Evolutionary conservation across 139 green algal genomes (phyloP).

Genomic region (Picochlorum sp.): DNA sequence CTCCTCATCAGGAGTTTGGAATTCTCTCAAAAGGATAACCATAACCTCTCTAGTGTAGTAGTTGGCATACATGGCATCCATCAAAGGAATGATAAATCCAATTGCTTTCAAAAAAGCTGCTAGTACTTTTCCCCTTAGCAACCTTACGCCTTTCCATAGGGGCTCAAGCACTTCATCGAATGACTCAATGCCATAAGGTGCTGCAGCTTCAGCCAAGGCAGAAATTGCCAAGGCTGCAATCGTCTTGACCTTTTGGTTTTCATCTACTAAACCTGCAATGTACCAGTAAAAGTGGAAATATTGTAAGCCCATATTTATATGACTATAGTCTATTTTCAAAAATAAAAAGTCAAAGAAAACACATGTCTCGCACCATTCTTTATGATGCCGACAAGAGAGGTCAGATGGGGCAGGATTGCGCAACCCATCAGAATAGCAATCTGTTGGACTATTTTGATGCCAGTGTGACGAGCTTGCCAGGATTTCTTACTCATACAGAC

Average conservation of each 20-base stretch:
- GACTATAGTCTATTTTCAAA: too few species aligned
- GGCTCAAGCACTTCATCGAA: constrained; percentile 98
- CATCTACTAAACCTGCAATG: constrained; percentile 49
- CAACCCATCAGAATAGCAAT: constrained; percentile 97
- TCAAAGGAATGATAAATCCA: constrained; percentile 96
- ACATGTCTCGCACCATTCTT: constrained; percentile 89
- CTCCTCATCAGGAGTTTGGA: constrained; percentile 95
- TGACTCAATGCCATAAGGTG: constrained; percentile 95
- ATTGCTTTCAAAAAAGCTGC: constrained; percentile 89
- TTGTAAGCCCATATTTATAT: constrained; percentile 29
- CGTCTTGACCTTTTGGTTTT: constrained; percentile 89
- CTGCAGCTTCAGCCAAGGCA: constrained; percentile 88
- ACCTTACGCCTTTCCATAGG: constrained; percentile 92
- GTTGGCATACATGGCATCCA: constrained; percentile 95
- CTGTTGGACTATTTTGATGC: constrained; percentile 99
- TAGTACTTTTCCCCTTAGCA: constrained; percentile 86
- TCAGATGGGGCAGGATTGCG: constrained; percentile 94
- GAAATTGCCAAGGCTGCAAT: constrained; percentile 90
- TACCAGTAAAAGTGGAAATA: too few species aligned
- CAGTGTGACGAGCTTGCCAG: constrained; percentile 80
- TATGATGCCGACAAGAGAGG: constrained; percentile 92
- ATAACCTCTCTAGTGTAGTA: constrained; percentile 98
- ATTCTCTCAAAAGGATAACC: constrained; percentile 88
- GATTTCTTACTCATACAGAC: constrained; percentile 71
- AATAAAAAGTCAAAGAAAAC: not conserved